Evolutionary conservation across 805 yeast species (phyloP).

Genomic region (Lipomyces spencermartinsiae): DNA sequence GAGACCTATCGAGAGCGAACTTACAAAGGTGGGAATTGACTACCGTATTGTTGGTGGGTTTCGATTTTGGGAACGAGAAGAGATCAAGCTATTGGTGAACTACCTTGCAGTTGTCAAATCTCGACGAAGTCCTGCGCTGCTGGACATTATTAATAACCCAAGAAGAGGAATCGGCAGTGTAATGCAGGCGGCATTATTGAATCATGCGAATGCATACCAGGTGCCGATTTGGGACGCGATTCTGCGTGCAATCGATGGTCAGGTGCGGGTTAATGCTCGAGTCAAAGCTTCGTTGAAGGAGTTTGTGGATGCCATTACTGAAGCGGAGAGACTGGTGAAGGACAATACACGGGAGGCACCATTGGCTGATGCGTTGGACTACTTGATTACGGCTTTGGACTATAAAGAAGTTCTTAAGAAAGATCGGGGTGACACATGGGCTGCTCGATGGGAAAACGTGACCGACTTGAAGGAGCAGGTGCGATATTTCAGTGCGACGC

Average conservation of each 20-base stretch:
- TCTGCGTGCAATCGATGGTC: slow-evolving; percentile 21
- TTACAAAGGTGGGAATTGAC: slow-evolving; percentile 63
- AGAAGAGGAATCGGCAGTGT: slow-evolving; percentile 71
- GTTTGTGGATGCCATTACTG: slow-evolving; percentile 23
- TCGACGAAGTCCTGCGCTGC: slow-evolving; percentile 65
- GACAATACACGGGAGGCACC: slow-evolving; percentile 6
- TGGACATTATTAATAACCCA: slow-evolving; percentile 65
- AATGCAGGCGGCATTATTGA: slow-evolving; percentile 50
- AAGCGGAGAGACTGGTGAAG: slow-evolving; percentile 17
- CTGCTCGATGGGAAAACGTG: slow-evolving; percentile 38
- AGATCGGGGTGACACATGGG: slow-evolving; percentile 31
- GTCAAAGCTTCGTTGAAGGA: slow-evolving; percentile 7
- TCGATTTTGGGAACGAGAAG: slow-evolving; percentile 81
- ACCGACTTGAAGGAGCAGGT: slow-evolving; percentile 23
- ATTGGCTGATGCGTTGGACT: slow-evolving; percentile 15
- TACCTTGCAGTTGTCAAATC: slow-evolving; percentile 67
- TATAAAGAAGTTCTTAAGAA: slow-evolving; percentile 21
- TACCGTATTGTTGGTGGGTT: slow-evolving; percentile 73
- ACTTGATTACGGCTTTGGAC: slow-evolving; percentile 22
- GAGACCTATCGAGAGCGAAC: slow-evolving; percentile 66
- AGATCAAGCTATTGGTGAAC: slow-evolving; percentile 66
- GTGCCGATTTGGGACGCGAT: slow-evolving; percentile 32
- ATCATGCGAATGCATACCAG: slow-evolving; percentile 24
- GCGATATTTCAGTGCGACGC: slow-evolving; percentile 10
- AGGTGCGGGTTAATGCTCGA: slow-evolving; percentile 17